Conservation (phyloP, 2,329 filamentous ascomycete species). For the Elsinoe ampelina region DNA sequence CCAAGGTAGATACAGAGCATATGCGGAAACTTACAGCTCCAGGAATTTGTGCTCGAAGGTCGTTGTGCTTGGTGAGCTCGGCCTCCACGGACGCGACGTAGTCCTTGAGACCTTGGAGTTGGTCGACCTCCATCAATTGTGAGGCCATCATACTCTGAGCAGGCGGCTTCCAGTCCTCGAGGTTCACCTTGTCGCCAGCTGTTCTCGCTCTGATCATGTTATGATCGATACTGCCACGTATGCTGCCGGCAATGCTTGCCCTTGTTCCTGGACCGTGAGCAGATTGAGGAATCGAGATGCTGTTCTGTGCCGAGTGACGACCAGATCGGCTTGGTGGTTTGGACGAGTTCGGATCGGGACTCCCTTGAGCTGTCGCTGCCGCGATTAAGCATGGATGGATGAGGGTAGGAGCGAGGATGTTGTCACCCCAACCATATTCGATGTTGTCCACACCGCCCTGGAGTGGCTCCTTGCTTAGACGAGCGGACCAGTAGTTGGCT, state of each 20-base stretch:
- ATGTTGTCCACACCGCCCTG: constrained; percentile 92
- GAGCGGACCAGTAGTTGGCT: constrained; percentile 95
- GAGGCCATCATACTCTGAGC: constrained; percentile 84
- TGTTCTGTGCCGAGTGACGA: constrained; percentile 16
- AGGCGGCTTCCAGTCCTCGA: constrained; percentile 83
- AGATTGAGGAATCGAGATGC: constrained; percentile 15
- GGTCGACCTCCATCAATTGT: constrained; percentile 66
- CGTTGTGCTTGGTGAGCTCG: constrained; percentile 79
- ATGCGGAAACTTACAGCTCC: constrained; percentile 51
- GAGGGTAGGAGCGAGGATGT: constrained; percentile 53
- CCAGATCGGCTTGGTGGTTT: not conserved
- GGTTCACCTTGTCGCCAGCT: constrained; percentile 73
- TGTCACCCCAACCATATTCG: constrained; percentile 93
- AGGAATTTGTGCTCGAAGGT: constrained; percentile 76
- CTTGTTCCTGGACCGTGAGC: constrained; percentile 2
- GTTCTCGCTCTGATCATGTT: constrained; percentile 54
- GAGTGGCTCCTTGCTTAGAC: constrained; percentile 85
- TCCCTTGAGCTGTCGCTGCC: constrained; percentile 19
- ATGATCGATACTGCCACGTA: constrained; percentile 50
- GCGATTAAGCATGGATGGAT: constrained; percentile 30
- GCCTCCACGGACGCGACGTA: constrained; percentile 83
- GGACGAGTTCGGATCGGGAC: constrained; percentile 25
- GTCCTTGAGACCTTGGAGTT: constrained; percentile 61
- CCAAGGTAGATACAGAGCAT: constrained; percentile 1
- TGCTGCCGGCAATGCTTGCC: constrained; percentile 38